Conservation (phyloP, 2,329 filamentous ascomycete genomes). For the Pseudogymnoascus sp. region DNA sequence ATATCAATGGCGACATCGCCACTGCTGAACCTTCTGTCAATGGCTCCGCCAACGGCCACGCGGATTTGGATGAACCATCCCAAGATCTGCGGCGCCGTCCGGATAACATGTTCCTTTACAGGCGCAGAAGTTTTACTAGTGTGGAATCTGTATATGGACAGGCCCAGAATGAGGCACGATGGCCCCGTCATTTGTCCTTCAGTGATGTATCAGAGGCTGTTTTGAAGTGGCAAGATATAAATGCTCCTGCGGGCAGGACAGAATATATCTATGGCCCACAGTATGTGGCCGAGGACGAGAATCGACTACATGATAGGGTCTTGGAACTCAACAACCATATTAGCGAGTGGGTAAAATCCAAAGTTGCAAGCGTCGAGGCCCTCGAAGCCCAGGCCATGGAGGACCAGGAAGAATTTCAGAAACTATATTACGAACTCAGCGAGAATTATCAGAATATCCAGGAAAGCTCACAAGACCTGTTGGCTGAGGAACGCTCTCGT, state of each 20-base stretch:
- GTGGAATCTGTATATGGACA: conserved; percentile 14
- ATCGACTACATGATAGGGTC: conserved; percentile 47
- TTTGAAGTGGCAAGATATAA: conserved; percentile 55
- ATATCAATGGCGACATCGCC: conserved; percentile 27
- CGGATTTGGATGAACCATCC: conserved; percentile 50
- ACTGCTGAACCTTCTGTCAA: conserved; percentile 46
- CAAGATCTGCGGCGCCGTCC: conserved; percentile 38
- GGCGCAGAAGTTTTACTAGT: background rate
- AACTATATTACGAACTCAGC: conserved; percentile 61
- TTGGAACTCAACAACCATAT: conserved; percentile 45
- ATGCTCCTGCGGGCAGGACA: conserved; percentile 35
- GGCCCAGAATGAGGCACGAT: conserved; percentile 49
- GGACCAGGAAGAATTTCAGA: conserved; percentile 59
- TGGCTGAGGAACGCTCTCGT: conserved; percentile 61
- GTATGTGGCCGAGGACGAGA: conserved; percentile 46
- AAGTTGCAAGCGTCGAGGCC: conserved; percentile 47
- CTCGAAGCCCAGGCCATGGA: conserved; percentile 56
- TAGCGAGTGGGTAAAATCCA: conserved; percentile 53
- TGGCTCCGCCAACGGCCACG: conserved; percentile 52
- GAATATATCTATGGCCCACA: conserved; percentile 25
- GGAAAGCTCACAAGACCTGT: conserved; percentile 58
- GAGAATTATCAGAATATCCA: conserved; percentile 63
- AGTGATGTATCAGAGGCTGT: conserved; percentile 69
- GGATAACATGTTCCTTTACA: background rate
- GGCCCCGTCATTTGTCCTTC: conserved; percentile 69